phyloP scores from a whole-genome alignment of 1,139 yeast genomes.

The Tardiomyces depauwii region DNA sequence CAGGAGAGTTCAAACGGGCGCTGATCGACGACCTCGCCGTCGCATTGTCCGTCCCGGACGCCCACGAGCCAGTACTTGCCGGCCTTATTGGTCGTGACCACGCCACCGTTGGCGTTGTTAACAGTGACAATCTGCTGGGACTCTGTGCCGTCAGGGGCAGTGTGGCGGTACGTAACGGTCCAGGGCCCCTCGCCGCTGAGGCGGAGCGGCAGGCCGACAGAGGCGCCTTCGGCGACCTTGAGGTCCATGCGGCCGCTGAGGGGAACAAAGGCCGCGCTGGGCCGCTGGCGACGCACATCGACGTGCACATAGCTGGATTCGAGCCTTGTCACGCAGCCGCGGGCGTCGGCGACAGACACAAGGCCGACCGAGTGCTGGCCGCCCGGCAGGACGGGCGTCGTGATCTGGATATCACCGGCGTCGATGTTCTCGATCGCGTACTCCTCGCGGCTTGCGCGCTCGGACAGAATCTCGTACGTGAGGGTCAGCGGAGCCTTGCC shows the following conservation, averaged over 20 bases:
- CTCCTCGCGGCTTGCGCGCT: neutral
- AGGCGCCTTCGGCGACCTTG: slow-evolving; percentile 41
- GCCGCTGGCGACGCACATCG: slow-evolving; percentile 56
- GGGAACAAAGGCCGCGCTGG: slow-evolving; percentile 40
- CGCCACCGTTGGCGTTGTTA: slow-evolving; percentile 19
- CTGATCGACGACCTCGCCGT: slow-evolving; percentile 39
- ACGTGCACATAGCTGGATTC: slow-evolving; percentile 47
- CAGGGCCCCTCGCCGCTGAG: slow-evolving; percentile 41
- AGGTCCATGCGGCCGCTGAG: slow-evolving; percentile 21
- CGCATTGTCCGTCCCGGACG: slow-evolving; percentile 57
- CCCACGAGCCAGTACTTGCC: slow-evolving; percentile 55
- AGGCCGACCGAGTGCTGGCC: slow-evolving; percentile 59
- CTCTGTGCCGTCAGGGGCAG: slow-evolving; percentile 8
- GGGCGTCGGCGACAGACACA: slow-evolving; percentile 55
- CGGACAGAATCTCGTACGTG: slow-evolving; percentile 51
- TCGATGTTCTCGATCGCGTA: slow-evolving; percentile 28
- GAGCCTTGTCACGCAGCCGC: slow-evolving; percentile 64
- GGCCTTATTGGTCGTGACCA: slow-evolving; percentile 36
- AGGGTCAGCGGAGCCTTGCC: slow-evolving; percentile 76
- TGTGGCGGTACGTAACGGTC: slow-evolving; percentile 30
- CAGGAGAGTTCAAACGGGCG: slow-evolving; percentile 23
- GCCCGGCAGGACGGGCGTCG: slow-evolving; percentile 50
- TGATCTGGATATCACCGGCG: slow-evolving; percentile 31
- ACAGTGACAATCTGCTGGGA: slow-evolving; percentile 3
- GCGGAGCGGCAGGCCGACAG: slow-evolving; percentile 46